Percentiles rank a stretch among this genome's conserved stretches.
These are phyloP conservation scores for Nectriaceae sp. DNA, from an alignment of 2,329 filamentous ascomycete species.

Conservation along the genomic window DNA sequence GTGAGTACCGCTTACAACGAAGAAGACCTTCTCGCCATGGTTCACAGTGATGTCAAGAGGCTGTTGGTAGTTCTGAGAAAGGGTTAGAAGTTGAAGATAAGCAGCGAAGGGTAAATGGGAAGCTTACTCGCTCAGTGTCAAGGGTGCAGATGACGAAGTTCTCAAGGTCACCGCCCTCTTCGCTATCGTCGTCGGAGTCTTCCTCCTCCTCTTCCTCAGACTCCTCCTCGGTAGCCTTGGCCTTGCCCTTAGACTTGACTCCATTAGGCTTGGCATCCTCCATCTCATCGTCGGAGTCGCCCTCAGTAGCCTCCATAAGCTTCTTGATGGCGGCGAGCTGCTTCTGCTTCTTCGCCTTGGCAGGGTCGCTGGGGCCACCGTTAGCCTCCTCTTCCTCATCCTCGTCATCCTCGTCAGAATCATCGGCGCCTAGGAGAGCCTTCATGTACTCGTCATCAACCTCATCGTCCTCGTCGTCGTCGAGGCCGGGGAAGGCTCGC, in stretches of 20 bases:
- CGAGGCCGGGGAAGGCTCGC: constrained; percentile 59
- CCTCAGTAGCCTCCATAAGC: constrained; percentile 69
- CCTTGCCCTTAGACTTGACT: constrained; percentile 70
- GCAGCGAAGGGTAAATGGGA: constrained; percentile 1
- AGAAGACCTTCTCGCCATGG: constrained; percentile 88
- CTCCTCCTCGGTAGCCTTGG: constrained; percentile 62
- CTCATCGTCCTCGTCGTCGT: constrained; percentile 64
- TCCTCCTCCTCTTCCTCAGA: constrained; percentile 60
- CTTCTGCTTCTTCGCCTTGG: constrained; percentile 85
- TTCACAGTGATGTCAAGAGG: constrained; percentile 88
- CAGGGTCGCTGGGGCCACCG: constrained; percentile 87
- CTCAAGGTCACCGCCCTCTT: constrained; percentile 70
- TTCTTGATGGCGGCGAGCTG: constrained; percentile 76
- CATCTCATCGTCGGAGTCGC: constrained; percentile 71
- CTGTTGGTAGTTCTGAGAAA: constrained; percentile 84
- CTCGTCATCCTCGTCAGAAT: constrained; percentile 54
- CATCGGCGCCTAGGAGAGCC: constrained; percentile 50
- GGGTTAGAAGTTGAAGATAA: constrained; percentile 26
- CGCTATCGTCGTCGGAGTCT: constrained; percentile 65
- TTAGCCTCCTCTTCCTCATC: constrained; percentile 71
- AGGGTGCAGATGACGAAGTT: constrained; percentile 96
- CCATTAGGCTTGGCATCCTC: constrained; percentile 65
- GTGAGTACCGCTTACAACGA: constrained; percentile 88
- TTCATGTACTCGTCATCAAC: constrained; percentile 68
- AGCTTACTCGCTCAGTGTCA: constrained; percentile 82